Percentiles rank a stretch among this genome's conserved stretches.
Conservation (phyloP, 2,329 filamentous ascomycete species). For the Aspergillus unguis region DNA sequence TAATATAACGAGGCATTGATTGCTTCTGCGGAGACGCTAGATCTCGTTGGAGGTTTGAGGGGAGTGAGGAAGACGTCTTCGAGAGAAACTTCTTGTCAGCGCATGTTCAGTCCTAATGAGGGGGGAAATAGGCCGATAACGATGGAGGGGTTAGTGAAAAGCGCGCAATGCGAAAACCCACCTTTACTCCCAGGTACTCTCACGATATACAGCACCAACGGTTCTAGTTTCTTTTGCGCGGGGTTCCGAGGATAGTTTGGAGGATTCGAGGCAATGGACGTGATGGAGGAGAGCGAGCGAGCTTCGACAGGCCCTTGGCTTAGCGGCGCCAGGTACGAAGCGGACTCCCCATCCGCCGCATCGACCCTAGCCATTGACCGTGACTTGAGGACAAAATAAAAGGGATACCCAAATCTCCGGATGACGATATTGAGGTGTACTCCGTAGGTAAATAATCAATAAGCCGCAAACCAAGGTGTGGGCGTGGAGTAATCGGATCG, state of each 20-base stretch:
- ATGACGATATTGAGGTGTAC: not conserved
- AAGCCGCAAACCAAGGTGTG: conserved; percentile 6
- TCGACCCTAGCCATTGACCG: conserved; percentile 22
- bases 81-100: conserved; percentile 11
- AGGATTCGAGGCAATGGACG: conserved; percentile 77
- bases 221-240: conserved; percentile 63
- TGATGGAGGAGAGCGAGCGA: conserved; percentile 75
- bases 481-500: conserved; percentile 16
- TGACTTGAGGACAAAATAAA: not conserved
- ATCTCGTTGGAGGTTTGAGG: conserved; percentile 78
- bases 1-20: conserved; percentile 88
- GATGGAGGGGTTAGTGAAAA: not conserved
- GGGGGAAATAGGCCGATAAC: not conserved
- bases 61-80: conserved; percentile 88
- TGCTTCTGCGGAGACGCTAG: conserved; percentile 80
- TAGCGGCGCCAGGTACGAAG: conserved; percentile 23
- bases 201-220: conserved; percentile 84
- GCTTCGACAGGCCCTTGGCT: conserved; percentile 62
- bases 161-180: conserved; percentile 36
- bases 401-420: not conserved
- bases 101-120: not conserved
- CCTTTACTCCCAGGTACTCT: conserved; percentile 87
- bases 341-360: conserved; percentile 27
- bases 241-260: conserved; percentile 80
- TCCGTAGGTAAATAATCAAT: conserved; percentile 15